These are phyloP conservation scores for Delonix regia DNA, from an alignment of 306 rosid genomes.

Conservation along the genomic window DNA sequence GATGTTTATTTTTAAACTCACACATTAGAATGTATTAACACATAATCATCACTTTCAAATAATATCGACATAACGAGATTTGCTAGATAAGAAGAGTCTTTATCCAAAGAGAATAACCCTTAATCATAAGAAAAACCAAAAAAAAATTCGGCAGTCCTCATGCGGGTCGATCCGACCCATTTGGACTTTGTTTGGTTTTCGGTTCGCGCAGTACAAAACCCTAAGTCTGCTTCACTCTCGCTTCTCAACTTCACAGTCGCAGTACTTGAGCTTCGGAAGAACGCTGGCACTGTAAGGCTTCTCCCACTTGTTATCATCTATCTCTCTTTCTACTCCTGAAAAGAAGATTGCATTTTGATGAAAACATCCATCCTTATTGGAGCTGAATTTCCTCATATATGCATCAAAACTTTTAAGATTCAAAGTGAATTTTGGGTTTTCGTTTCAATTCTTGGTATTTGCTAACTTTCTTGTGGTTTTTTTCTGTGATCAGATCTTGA, in stretches of 20 bases:
- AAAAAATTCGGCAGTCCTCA: too few species aligned
- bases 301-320: background rate
- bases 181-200: background rate
- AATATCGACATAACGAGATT: too few species aligned
- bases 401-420: too few species aligned
- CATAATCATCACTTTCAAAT: background rate
- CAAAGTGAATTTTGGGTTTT: too few species aligned
- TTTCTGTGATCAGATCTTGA: constrained; percentile 54
- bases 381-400: background rate
- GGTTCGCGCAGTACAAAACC: constrained; percentile 34
- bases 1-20: too few species aligned
- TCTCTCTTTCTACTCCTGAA: background rate
- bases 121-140: too few species aligned
- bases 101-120: too few species aligned
- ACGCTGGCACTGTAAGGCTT: constrained; percentile 34
- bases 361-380: background rate
- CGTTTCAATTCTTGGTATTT: background rate
- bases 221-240: constrained; percentile 27
- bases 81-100: too few species aligned
- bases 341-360: background rate
- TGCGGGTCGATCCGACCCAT: constrained; percentile 37
- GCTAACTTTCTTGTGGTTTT: background rate
- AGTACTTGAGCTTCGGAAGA: constrained; percentile 28
- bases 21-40: too few species aligned
- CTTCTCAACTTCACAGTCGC: background rate